Percentiles rank a stretch among this genome's conserved stretches.
phyloP scores from a whole-genome alignment of 164 flowering plant genomes.

The Stephania yunnanensis region DNA sequence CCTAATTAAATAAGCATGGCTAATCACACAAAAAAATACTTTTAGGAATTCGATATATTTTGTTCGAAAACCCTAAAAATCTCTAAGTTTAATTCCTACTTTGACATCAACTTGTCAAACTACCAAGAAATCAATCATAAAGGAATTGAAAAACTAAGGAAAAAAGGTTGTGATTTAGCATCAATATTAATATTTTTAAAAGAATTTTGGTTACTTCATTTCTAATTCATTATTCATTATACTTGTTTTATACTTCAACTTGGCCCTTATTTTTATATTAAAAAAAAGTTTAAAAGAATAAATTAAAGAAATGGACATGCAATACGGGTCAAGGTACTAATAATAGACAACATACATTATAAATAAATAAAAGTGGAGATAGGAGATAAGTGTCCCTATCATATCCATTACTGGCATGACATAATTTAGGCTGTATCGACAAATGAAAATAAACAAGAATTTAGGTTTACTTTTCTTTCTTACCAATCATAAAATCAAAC shows the following conservation, averaged over 20 bases:
- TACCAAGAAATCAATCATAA: conserved; percentile 7
- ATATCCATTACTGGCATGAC: conserved; percentile 1
- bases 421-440: neutral
- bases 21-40: too few relatives aligned
- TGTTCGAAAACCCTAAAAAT: too few relatives aligned
- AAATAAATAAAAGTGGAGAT: neutral
- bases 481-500: neutral
- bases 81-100: neutral
- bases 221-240: neutral
- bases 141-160: neutral
- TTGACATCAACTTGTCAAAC: conserved; percentile 11
- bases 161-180: neutral
- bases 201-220: neutral
- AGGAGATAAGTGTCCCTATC: neutral
- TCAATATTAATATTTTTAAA: neutral
- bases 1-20: too few relatives aligned
- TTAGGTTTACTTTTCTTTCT: neutral
- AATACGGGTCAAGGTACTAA: neutral
- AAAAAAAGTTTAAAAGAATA: neutral
- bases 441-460: neutral
- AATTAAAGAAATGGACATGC: neutral
- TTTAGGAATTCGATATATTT: too few relatives aligned
- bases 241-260: conserved; percentile 4
- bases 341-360: neutral
- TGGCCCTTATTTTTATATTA: neutral